Percentiles rank a stretch among this genome's conserved stretches.
Conservation (phyloP, 2,329 filamentous ascomycete species). For the Aureobasidium zeae region DNA sequence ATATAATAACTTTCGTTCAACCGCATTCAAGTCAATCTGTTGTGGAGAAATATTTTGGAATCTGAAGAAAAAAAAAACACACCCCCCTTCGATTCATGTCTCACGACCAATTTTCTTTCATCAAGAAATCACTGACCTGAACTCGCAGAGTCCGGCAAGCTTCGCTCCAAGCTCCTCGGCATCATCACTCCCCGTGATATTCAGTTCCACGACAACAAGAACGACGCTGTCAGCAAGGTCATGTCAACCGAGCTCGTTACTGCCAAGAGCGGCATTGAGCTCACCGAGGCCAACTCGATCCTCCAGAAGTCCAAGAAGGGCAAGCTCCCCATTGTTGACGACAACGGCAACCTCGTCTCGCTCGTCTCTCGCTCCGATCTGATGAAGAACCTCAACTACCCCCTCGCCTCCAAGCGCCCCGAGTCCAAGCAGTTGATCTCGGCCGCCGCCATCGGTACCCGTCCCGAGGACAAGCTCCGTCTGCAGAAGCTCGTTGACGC, state of each 20-base stretch:
- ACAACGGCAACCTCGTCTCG: constrained; percentile 51
- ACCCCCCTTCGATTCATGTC: not conserved
- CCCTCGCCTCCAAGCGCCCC: constrained; percentile 88
- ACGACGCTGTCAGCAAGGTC: constrained; percentile 69
- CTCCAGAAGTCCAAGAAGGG: constrained; percentile 96
- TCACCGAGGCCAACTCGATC: constrained; percentile 84
- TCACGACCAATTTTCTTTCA: not conserved
- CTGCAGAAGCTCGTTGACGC: constrained; percentile 85
- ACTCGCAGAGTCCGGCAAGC: constrained; percentile 71
- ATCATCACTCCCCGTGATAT: constrained; percentile 98
- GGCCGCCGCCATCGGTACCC: constrained; percentile 89
- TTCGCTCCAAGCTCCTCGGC: constrained; percentile 90
- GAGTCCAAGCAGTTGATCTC: constrained; percentile 96
- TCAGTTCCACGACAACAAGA: constrained; percentile 76
- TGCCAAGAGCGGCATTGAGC: constrained; percentile 69
- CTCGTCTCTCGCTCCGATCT: constrained; percentile 90
- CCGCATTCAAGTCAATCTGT: constrained; percentile 55
- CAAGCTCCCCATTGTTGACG: constrained; percentile 44
- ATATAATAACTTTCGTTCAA: constrained; percentile 99
- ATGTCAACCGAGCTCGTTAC: constrained; percentile 96
- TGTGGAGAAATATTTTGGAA: constrained; percentile 26
- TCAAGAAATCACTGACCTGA: constrained; percentile 3
- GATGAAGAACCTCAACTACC: constrained; percentile 98
- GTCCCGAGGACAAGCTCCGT: constrained; percentile 82
- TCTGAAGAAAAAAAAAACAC: constrained; percentile 16